phyloP scores from a whole-genome alignment of 768 basidiomycete species.

The Panellus pusillus region DNA sequence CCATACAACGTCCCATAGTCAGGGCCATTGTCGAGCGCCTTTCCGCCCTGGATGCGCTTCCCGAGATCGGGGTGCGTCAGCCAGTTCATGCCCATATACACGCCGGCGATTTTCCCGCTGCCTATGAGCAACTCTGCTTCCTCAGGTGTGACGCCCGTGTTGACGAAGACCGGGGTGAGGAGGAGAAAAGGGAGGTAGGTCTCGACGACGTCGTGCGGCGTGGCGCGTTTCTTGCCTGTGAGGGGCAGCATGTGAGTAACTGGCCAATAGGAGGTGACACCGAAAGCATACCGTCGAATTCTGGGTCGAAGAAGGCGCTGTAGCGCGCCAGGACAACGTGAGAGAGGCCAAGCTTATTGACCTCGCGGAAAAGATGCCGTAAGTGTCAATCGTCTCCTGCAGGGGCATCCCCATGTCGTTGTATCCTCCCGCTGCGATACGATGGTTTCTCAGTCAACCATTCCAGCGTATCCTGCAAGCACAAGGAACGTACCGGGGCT shows the following conservation, averaged over 20 bases:
- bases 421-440: background rate
- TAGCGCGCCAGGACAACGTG: conserved; percentile 37
- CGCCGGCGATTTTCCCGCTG: conserved; percentile 35
- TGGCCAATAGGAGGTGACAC: background rate
- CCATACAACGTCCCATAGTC: conserved; percentile 29
- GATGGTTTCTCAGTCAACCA: too few species aligned
- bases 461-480: background rate
- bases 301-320: conserved; percentile 23
- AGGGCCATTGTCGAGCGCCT: conserved; percentile 33
- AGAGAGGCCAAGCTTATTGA: conserved; percentile 19
- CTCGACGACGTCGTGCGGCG: conserved; percentile 39
- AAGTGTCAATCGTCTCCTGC: conserved; percentile 25
- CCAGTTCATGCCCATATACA: conserved; percentile 37
- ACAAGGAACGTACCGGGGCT: conserved; percentile 24
- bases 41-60: conserved; percentile 35
- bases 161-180: conserved; percentile 38
- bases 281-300: conserved; percentile 31
- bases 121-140: conserved; percentile 38
- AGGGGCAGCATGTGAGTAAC: background rate
- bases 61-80: conserved; percentile 42
- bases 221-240: conserved; percentile 36
- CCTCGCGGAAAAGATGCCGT: conserved; percentile 22
- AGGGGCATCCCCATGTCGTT: conserved; percentile 24
- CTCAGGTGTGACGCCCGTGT: conserved; percentile 34
- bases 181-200: conserved; percentile 36